Evolutionary conservation across 2,329 filamentous ascomycete genomes (phyloP).

Genomic region (Chalara sp.): DNA sequence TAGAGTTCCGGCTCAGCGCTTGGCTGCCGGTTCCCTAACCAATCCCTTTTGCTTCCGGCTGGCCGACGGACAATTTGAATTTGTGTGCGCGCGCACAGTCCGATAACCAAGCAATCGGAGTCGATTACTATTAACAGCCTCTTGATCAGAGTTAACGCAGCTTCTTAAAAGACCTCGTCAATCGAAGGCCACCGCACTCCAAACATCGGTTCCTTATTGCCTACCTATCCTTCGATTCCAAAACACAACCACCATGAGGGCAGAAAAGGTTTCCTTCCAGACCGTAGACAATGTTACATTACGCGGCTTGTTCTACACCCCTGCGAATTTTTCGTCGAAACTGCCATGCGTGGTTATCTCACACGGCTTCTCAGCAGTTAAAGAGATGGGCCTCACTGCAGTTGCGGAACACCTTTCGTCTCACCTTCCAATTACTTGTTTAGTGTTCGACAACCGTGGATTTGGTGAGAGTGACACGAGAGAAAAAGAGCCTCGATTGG

Average conservation of each 20-base stretch:
- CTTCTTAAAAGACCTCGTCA: background rate
- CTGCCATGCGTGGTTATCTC: conserved; percentile 18
- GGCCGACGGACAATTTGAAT: background rate
- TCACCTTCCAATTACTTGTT: conserved; percentile 18
- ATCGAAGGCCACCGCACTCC: background rate
- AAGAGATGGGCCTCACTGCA: conserved; percentile 17
- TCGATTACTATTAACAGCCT: background rate
- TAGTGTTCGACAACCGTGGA: conserved; percentile 30
- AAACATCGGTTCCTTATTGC: no score
- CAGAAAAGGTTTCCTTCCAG: conserved; percentile 20
- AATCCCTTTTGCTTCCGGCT: background rate
- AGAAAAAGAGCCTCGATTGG: conserved; percentile 23
- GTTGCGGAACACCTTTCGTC: conserved; percentile 20
- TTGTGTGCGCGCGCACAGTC: background rate
- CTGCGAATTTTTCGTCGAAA: conserved; percentile 1
- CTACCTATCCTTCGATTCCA: background rate
- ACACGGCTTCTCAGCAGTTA: conserved; percentile 18
- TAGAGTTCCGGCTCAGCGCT: no score
- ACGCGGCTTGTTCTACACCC: conserved; percentile 26
- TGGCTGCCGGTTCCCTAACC: background rate
- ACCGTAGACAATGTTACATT: conserved; percentile 22
- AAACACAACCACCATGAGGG: background rate
- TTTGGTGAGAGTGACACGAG: conserved; percentile 26
- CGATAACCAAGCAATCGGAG: background rate
- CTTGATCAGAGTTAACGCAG: background rate